Evolutionary conservation across 805 yeast genomes (phyloP).

Genomic region (Torulaspora indica): DNA sequence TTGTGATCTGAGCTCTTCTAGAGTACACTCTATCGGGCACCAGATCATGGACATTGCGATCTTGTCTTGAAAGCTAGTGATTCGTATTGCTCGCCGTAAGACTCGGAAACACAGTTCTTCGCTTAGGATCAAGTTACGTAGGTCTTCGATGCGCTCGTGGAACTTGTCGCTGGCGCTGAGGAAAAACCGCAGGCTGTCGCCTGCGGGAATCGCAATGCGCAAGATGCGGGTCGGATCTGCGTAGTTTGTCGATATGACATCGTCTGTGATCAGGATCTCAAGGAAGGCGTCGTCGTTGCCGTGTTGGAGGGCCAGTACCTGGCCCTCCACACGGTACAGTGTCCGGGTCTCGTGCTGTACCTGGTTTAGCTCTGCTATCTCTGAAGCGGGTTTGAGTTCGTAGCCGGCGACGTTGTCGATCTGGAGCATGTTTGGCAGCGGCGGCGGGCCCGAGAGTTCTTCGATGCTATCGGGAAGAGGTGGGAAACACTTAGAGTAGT

Average conservation of each 20-base stretch:
- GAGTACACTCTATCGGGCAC: conserved; percentile 26
- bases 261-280: conserved; percentile 13
- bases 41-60: conserved; percentile 13
- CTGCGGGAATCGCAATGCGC: conserved; percentile 15
- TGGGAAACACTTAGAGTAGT: conserved; percentile 12
- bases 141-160: not conserved
- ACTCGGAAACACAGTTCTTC: conserved; percentile 8
- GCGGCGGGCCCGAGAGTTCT: not conserved
- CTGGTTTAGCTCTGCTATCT: not conserved
- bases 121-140: not conserved
- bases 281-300: conserved; percentile 3
- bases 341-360: not conserved
- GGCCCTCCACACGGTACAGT: conserved; percentile 11
- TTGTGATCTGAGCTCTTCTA: conserved; percentile 21
- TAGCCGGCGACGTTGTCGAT: conserved; percentile 3
- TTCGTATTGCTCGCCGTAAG: not conserved
- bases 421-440: not conserved
- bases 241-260: conserved; percentile 11
- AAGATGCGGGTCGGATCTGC: conserved; percentile 19
- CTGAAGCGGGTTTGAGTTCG: conserved; percentile 1
- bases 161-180: conserved; percentile 4
- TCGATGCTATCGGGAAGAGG: not conserved
- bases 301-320: conserved; percentile 7
- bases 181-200: conserved; percentile 15
- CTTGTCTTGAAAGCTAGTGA: not conserved